Evolutionary conservation across 2,329 filamentous ascomycete genomes (phyloP).

Genomic region (Annulohypoxylon truncatum): DNA sequence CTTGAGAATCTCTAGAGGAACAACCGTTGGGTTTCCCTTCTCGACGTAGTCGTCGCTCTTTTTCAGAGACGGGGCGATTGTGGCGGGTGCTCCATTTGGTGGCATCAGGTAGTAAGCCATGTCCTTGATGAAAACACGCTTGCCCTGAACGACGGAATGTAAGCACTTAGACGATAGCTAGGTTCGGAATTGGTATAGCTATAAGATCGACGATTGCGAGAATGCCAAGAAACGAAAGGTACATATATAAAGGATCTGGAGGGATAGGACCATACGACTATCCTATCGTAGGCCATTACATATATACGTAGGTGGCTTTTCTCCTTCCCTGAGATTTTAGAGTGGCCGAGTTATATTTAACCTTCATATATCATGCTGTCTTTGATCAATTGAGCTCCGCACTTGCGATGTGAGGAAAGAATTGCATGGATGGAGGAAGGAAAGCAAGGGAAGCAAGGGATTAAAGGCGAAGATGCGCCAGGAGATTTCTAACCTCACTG

Average conservation of each 20-base stretch:
- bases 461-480: slow-evolving; percentile 33
- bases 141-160: slow-evolving; percentile 68
- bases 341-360: neutral
- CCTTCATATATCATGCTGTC: neutral
- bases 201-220: slow-evolving; percentile 3
- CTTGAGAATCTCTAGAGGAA: slow-evolving; percentile 78
- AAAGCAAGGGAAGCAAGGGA: slow-evolving; percentile 27
- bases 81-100: slow-evolving; percentile 73
- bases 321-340: neutral
- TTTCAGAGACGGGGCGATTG: slow-evolving; percentile 83
- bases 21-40: slow-evolving; percentile 82
- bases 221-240: slow-evolving; percentile 13
- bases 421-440: slow-evolving; percentile 28
- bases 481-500: slow-evolving; percentile 71
- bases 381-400: slow-evolving; percentile 7
- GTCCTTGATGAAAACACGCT: slow-evolving; percentile 97
- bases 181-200: slow-evolving; percentile 12
- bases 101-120: slow-evolving; percentile 93
- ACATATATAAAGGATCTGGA: neutral
- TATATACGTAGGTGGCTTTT: neutral
- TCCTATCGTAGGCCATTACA: neutral
- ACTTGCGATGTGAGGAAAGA: slow-evolving; percentile 38
- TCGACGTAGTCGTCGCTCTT: slow-evolving; percentile 64
- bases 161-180: slow-evolving; percentile 54
- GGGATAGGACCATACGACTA: neutral